phyloP scores from a whole-genome alignment of 2,329 filamentous ascomycete species.

The Magnaporthiopsis incrustans region DNA sequence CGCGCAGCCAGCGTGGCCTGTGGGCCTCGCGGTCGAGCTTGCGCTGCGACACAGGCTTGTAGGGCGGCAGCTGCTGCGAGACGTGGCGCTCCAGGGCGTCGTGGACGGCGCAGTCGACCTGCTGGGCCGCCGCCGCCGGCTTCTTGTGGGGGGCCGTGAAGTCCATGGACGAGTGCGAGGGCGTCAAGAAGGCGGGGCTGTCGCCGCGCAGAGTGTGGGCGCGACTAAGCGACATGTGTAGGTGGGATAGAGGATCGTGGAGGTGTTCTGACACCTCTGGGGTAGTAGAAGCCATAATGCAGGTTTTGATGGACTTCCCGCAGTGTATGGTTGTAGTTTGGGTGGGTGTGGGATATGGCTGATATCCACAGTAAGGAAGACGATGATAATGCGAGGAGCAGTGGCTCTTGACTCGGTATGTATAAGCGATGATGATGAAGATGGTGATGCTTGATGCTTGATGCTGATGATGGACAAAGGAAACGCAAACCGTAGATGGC shows the following conservation, averaged over 20 bases:
- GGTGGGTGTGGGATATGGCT: too few relatives aligned
- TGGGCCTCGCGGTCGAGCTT: slow-evolving; percentile 46
- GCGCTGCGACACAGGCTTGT: slow-evolving; percentile 42
- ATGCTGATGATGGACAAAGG: too few relatives aligned
- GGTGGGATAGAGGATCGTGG: neutral
- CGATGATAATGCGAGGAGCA: too few relatives aligned
- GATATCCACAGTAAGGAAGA: too few relatives aligned
- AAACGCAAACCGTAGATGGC: too few relatives aligned
- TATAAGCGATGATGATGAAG: too few relatives aligned
- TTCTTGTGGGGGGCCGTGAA: slow-evolving; percentile 36
- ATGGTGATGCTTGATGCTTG: too few relatives aligned
- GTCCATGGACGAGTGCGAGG: slow-evolving; percentile 2
- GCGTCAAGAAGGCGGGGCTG: slow-evolving; percentile 4
- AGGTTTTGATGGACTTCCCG: too few relatives aligned
- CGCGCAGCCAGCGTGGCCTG: slow-evolving; percentile 44
- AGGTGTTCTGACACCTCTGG: neutral
- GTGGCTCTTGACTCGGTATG: too few relatives aligned
- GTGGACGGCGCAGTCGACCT: slow-evolving; percentile 42
- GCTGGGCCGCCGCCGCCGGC: slow-evolving; percentile 46
- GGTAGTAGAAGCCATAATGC: too few relatives aligned
- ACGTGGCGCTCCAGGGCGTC: slow-evolving; percentile 44
- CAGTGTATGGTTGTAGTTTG: too few relatives aligned
- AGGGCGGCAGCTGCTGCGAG: slow-evolving; percentile 38
- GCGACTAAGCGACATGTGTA: neutral
- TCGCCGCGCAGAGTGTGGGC: slow-evolving; percentile 4